Evolutionary conservation across 768 basidiomycete genomes (phyloP), one percentile per base, ranked within the genome.

Genomic region (Leccinum longicurvipes): DNA sequence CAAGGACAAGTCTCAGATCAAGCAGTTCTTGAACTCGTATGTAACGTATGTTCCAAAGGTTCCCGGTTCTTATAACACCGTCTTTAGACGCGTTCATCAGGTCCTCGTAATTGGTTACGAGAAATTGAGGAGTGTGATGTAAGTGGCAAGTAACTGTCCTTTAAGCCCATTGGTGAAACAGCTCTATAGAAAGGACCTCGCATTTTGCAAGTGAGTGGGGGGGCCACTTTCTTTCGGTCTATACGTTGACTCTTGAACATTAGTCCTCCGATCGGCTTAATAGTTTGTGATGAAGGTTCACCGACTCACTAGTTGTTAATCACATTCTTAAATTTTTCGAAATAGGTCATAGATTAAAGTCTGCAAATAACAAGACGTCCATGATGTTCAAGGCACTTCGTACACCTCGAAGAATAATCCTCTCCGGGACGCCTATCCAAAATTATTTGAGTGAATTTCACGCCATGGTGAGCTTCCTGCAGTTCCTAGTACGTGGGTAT

Each of bases 21-120:
- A 86, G 62, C 81, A 82, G 36, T 98, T 95, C 63, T 76, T 86
- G 51, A 84, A 89, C 64, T 82, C 83, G 89, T 89, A 61, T 55
- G 86, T 72, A 27, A 28, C 42, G 34, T 46, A 36, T 31, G 6
- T 25, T 19, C 14, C 41, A 19, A 34, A 17, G 42, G 15, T 47
- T 34, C 28, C 57, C 7, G 48, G 25, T 50, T 42, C 32, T 56
- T 27, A 56, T 36, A 14, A 50, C 14, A 15, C 24, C 27, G 2
- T 55, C 48, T 50, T 6, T 63, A 91, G 90, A 29, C 84, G 80
- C 67, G 79, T 80, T 8, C 87, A 92, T 61, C 87, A 93, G 54
- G 91, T 98, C 2, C 76, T 99, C 19, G 82, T 99, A 57, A 94
- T 98, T 56, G 94, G 97, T 3, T 99, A 99, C 67, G 97, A 98